Base-by-base conservation (phyloP, 768 basidiomycete genomes). In the Lactarius sanguifluus region DNA sequence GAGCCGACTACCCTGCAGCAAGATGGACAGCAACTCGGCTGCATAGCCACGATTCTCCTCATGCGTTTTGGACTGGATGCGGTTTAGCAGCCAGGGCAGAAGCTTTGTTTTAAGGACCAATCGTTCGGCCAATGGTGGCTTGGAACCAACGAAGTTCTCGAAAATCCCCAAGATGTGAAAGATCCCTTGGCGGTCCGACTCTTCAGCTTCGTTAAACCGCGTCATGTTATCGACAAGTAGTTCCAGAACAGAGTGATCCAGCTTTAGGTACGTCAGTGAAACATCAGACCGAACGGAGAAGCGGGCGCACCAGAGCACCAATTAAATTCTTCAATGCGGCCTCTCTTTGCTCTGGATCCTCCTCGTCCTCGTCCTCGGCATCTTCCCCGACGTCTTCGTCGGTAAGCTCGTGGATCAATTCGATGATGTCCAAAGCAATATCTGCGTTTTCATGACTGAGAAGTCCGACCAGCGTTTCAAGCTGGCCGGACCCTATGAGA, bases 401-500 rank as follows among this genome's bases (percentile, higher is more conserved):
- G 1, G 95, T 96, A 67, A 98, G 82, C 76, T 99, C 97, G 72
- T 94, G 89, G 6, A 99, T 81, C 23, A 96, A 84, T 74, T 96
- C 92, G 41, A 98, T 88, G 38, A 94, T 90, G 70, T 97, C 95
- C 62, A 98, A 91, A n/a, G 92, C 91, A 67, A 99, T 98, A 77
- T 99, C 97, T 57, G 89, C 83, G 75, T 99, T 99, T 77, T 99
- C 97, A 75, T 99, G 96, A 64, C 87, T 92, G 64, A 99, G 85
- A 57, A 99, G 83, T 36, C 91, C 94, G 64, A 92, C 83, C 57
- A 98, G 82, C 32, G 88, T 79, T 38, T 81, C 74, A 18, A 94
- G 79, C 20, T 87, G 80, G 40, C 90, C 92, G 6, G 90, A 88
- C 52, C 85, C 85, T 63, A 96, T 84, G 59, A 98, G 82, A 74